phyloP scores from a whole-genome alignment of 2,329 filamentous ascomycete genomes.

The Colletotrichum simmondsii region DNA sequence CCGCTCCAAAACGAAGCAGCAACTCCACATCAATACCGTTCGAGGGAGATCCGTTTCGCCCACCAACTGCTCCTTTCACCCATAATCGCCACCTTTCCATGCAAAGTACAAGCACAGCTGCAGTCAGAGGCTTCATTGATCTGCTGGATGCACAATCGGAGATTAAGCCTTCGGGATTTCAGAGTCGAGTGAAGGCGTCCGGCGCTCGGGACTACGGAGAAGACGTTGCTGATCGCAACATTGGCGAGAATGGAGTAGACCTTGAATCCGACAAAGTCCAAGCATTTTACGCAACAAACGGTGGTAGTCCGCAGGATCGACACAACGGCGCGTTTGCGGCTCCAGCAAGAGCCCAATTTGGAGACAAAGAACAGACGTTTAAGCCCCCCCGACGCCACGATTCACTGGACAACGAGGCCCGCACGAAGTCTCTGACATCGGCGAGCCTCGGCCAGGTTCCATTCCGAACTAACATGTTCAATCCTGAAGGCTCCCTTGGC shows the following conservation, averaged over 20 bases:
- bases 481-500: slow-evolving; percentile 14
- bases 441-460: slow-evolving; percentile 27
- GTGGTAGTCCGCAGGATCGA: slow-evolving; percentile 12
- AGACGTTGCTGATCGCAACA: slow-evolving; percentile 72
- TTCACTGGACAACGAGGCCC: slow-evolving; percentile 1
- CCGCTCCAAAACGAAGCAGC: background rate
- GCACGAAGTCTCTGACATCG: slow-evolving; percentile 37
- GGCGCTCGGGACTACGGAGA: slow-evolving; percentile 70
- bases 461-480: slow-evolving; percentile 27
- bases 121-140: slow-evolving; percentile 55
- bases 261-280: slow-evolving; percentile 46
- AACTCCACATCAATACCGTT: slow-evolving; percentile 1
- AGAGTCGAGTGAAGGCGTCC: slow-evolving; percentile 58
- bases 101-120: slow-evolving; percentile 41
- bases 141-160: slow-evolving; percentile 68
- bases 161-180: slow-evolving; percentile 60
- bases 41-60: slow-evolving; percentile 20
- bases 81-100: slow-evolving; percentile 46
- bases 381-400: slow-evolving; percentile 13
- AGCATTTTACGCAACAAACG: slow-evolving; percentile 46
- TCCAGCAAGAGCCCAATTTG: slow-evolving; percentile 21
- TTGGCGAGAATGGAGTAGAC: slow-evolving; percentile 50
- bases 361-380: slow-evolving; percentile 33
- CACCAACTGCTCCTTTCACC: slow-evolving; percentile 37
- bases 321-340: slow-evolving; percentile 34